phyloP scores from a whole-genome alignment of 352 stramenopile species.

The Globisporangium camurandrum region DNA sequence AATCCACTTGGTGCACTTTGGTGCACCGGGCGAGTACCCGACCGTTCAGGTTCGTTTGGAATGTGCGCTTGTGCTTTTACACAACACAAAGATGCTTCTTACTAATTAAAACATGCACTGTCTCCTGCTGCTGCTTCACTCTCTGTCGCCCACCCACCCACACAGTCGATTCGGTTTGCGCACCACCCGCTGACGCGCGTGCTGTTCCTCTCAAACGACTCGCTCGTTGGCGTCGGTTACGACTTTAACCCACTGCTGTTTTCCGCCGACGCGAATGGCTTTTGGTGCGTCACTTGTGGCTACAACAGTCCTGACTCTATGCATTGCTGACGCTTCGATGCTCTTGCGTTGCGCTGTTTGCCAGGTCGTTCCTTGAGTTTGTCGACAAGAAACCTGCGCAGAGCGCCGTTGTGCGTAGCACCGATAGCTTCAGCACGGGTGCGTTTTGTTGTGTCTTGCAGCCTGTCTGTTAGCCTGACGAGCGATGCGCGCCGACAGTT shows the following conservation, averaged over 20 bases:
- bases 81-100: too few relatives aligned
- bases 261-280: slow-evolving; percentile 59
- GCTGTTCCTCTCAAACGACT: slow-evolving; percentile 86
- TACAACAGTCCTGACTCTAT: too few relatives aligned
- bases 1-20: slow-evolving; percentile 87
- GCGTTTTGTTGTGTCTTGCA: not conserved
- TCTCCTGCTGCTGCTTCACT: too few relatives aligned
- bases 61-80: not conserved
- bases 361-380: slow-evolving; percentile 64
- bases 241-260: slow-evolving; percentile 92
- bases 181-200: slow-evolving; percentile 81
- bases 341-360: not conserved
- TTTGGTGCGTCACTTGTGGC: slow-evolving; percentile 32
- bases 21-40: slow-evolving; percentile 49
- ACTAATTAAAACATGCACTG: too few relatives aligned
- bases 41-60: slow-evolving; percentile 48
- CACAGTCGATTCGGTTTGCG: slow-evolving; percentile 85
- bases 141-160: too few relatives aligned
- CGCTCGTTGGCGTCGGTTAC: slow-evolving; percentile 83
- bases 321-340: too few relatives aligned
- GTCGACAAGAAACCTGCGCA: slow-evolving; percentile 70
- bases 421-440: slow-evolving; percentile 66
- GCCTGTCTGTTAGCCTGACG: not conserved
- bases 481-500: too few relatives aligned
- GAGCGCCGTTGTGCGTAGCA: slow-evolving; percentile 43